These are phyloP conservation scores for Clitopilus passeckerianus DNA, from an alignment of 768 basidiomycete genomes.

Conservation along the genomic window DNA sequence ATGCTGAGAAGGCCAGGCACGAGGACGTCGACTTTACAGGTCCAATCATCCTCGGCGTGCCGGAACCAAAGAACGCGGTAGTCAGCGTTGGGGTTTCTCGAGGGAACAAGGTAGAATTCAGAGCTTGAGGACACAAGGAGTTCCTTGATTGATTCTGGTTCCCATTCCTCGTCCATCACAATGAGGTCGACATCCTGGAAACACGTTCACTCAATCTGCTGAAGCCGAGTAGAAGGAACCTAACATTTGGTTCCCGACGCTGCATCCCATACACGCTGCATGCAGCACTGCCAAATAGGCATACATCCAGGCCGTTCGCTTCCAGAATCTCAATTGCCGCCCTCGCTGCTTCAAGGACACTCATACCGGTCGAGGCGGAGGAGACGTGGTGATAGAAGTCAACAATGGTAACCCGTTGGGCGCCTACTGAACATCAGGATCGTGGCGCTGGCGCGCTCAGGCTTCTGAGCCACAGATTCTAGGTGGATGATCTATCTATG, in stretches of 20 bases:
- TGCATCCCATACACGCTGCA: conserved; percentile 10
- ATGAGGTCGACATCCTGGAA: not conserved
- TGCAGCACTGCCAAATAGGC: conserved; percentile 12
- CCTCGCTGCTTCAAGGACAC: not conserved
- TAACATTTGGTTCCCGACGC: conserved; percentile 8
- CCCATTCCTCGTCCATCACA: not conserved
- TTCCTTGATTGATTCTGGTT: not conserved
- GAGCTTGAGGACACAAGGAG: not conserved
- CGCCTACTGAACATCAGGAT: too few relatives aligned
- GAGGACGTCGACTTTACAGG: conserved; percentile 16
- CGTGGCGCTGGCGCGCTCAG: too few relatives aligned
- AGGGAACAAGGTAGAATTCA: not conserved
- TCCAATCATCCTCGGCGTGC: not conserved
- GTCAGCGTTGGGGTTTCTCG: not conserved
- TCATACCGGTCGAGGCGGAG: not conserved
- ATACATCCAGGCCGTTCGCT: not conserved
- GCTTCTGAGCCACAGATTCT: too few relatives aligned
- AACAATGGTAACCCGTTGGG: too few relatives aligned
- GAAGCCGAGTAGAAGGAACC: not conserved
- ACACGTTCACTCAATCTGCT: not conserved
- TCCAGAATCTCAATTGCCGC: not conserved
- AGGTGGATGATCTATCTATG: too few relatives aligned
- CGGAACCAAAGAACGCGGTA: not conserved
- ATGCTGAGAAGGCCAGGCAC: conserved; percentile 10
- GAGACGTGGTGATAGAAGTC: too few relatives aligned